These are phyloP conservation scores for Emydomyces testavorans DNA, from an alignment of 2,329 filamentous ascomycete species.

Conservation along the genomic window DNA sequence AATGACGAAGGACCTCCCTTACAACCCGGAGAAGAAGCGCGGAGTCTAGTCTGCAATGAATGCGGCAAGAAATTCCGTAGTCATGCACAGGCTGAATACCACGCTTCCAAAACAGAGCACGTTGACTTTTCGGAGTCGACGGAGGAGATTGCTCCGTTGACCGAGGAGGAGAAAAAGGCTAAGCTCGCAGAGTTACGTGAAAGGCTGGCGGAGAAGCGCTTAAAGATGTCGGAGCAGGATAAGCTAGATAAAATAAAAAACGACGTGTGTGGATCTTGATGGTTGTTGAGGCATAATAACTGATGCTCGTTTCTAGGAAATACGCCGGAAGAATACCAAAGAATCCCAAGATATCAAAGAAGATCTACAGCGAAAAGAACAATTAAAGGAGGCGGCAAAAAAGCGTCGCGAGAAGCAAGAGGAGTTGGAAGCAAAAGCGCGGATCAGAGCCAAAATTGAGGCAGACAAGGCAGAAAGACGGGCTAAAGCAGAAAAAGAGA, in stretches of 20 bases:
- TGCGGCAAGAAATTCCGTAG: slow-evolving; percentile 85
- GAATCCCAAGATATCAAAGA: slow-evolving; percentile 85
- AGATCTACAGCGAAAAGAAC: slow-evolving; percentile 74
- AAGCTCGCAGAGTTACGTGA: slow-evolving; percentile 40
- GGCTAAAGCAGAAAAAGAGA: slow-evolving; percentile 72
- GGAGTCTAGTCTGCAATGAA: slow-evolving; percentile 84
- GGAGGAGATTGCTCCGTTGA: slow-evolving; percentile 80
- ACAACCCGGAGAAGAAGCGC: slow-evolving; percentile 57
- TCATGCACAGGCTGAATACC: slow-evolving; percentile 71
- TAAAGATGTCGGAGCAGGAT: slow-evolving; percentile 15
- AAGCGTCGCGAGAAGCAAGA: slow-evolving; percentile 82
- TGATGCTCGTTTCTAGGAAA: slow-evolving; percentile 37
- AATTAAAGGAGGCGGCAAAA: slow-evolving; percentile 75
- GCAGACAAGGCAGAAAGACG: slow-evolving; percentile 85
- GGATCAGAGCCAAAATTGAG: slow-evolving; percentile 86
- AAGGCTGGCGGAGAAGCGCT: slow-evolving; percentile 16
- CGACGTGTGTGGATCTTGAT: slow-evolving; percentile 14
- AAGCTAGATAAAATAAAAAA: slow-evolving; percentile 18
- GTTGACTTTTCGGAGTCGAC: slow-evolving; percentile 86
- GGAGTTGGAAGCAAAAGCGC: slow-evolving; percentile 73
- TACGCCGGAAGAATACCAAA: slow-evolving; percentile 75
- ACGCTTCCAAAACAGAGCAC: slow-evolving; percentile 84
- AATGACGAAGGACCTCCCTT: slow-evolving; percentile 53
- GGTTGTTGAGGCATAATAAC: background rate
- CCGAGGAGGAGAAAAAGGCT: slow-evolving; percentile 80